These are phyloP conservation scores for Fusarium newnesense DNA, from an alignment of 2,329 filamentous ascomycete genomes.

Conservation along the genomic window DNA sequence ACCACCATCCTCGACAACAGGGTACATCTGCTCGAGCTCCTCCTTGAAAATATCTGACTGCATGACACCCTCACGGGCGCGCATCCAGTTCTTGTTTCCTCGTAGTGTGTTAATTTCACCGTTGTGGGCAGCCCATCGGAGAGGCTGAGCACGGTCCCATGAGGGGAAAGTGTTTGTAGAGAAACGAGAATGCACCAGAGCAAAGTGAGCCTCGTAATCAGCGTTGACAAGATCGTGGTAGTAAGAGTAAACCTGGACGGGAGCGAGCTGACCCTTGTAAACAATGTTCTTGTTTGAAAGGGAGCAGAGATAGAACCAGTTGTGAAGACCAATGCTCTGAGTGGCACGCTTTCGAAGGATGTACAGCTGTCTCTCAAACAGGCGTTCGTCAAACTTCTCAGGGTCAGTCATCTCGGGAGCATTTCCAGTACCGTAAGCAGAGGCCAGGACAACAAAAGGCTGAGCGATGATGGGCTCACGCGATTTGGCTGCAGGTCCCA, in stretches of 20 bases:
- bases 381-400: conserved; percentile 82
- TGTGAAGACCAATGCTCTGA: conserved; percentile 92
- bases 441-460: conserved; percentile 90
- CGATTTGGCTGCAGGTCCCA: conserved; percentile 91
- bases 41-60: conserved; percentile 92
- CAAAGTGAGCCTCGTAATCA: conserved; percentile 97
- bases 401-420: conserved; percentile 82
- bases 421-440: conserved; percentile 83
- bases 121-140: conserved; percentile 97
- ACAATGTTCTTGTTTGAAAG: conserved; percentile 98
- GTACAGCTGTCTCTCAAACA: conserved; percentile 94
- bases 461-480: conserved; percentile 95
- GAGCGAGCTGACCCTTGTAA: conserved; percentile 96
- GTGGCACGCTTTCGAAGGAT: conserved; percentile 94
- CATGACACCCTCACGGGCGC: conserved; percentile 93
- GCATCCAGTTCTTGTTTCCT: conserved; percentile 99
- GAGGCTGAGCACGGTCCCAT: conserved; percentile 95
- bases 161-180: conserved; percentile 98
- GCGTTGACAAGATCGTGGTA: conserved; percentile 97
- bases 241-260: conserved; percentile 96
- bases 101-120: conserved; percentile 98
- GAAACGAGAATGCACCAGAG: conserved; percentile 95
- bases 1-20: conserved; percentile 94
- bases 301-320: conserved; percentile 99
- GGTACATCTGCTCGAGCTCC: conserved; percentile 89